Percentiles rank a stretch among this genome's conserved stretches.
Conservation (phyloP, 2,329 filamentous ascomycete species). For the Lasiodiplodia theobromae region DNA sequence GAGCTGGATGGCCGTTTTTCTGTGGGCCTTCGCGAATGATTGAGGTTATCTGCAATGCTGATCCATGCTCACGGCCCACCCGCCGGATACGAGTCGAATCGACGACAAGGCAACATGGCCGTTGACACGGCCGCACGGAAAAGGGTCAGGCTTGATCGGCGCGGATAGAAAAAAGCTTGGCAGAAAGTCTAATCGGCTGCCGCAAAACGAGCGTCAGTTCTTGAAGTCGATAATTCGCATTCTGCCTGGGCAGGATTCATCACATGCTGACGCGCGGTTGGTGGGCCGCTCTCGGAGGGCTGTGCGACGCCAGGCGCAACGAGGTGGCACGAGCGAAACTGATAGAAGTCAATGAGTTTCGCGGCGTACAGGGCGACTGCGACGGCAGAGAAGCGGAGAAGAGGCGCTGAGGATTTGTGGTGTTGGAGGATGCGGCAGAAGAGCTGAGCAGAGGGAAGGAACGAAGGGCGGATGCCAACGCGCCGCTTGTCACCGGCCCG, state of each 20-base stretch:
- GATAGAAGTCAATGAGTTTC: background rate
- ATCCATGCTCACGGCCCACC: slow-evolving; percentile 16
- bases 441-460: background rate
- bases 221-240: background rate
- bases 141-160: background rate
- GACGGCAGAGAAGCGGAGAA: background rate
- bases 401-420: background rate
- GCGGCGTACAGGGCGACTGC: background rate
- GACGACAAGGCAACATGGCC: background rate
- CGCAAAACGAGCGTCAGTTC: background rate
- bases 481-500: background rate
- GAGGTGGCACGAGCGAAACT: background rate
- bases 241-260: slow-evolving; percentile 3
- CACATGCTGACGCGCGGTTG: background rate
- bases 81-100: background rate
- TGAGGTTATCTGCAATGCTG: slow-evolving; percentile 4
- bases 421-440: background rate
- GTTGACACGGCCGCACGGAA: background rate
- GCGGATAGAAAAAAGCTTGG: slow-evolving; percentile 4
- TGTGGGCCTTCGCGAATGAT: slow-evolving; percentile 11
- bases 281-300: background rate
- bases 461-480: background rate
- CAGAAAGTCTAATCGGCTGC: background rate
- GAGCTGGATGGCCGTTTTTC: background rate
- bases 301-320: background rate